Conservation (phyloP, 2,329 filamentous ascomycete species). For the Aspergillus alliaceus region DNA sequence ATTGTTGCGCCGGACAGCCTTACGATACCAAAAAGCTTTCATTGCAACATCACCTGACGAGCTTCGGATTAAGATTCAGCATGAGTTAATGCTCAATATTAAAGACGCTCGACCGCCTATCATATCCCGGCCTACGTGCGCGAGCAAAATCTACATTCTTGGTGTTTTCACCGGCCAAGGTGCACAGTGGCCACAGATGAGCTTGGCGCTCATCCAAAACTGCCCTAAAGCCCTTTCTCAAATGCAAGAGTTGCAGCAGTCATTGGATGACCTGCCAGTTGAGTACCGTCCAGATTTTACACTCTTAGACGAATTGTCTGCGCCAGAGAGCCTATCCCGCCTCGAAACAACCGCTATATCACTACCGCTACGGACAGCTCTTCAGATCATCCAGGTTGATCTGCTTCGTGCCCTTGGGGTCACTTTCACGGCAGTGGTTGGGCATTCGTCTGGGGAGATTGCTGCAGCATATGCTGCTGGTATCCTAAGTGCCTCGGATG, state of each 20-base stretch:
- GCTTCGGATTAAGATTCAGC: not conserved
- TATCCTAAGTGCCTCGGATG: slow-evolving; percentile 40
- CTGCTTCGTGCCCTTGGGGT: slow-evolving; percentile 33
- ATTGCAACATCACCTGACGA: too few relatives aligned
- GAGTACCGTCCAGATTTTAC: slow-evolving; percentile 24
- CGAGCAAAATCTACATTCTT: too few relatives aligned
- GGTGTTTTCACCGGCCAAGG: slow-evolving; percentile 34
- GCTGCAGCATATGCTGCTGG: slow-evolving; percentile 53
- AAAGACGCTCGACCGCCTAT: not conserved
- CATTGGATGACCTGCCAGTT: slow-evolving; percentile 20
- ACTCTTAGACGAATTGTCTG: slow-evolving; percentile 18
- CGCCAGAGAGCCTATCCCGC: slow-evolving; percentile 12
- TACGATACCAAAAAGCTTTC: too few relatives aligned
- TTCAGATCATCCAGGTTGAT: slow-evolving; percentile 31
- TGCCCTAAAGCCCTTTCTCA: slow-evolving; percentile 12
- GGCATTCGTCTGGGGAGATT: slow-evolving; percentile 55
- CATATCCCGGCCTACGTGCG: too few relatives aligned
- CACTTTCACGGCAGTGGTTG: slow-evolving; percentile 40
- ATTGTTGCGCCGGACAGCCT: too few relatives aligned
- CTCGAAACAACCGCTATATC: slow-evolving; percentile 23
- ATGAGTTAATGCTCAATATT: too few relatives aligned
- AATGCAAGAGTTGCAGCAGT: slow-evolving; percentile 11
- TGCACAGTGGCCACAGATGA: slow-evolving; percentile 34
- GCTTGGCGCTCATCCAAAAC: slow-evolving; percentile 16
- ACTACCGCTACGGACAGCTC: slow-evolving; percentile 25